Base-by-base conservation (phyloP, 768 basidiomycete species). In the Clavaria fumosa region DNA sequence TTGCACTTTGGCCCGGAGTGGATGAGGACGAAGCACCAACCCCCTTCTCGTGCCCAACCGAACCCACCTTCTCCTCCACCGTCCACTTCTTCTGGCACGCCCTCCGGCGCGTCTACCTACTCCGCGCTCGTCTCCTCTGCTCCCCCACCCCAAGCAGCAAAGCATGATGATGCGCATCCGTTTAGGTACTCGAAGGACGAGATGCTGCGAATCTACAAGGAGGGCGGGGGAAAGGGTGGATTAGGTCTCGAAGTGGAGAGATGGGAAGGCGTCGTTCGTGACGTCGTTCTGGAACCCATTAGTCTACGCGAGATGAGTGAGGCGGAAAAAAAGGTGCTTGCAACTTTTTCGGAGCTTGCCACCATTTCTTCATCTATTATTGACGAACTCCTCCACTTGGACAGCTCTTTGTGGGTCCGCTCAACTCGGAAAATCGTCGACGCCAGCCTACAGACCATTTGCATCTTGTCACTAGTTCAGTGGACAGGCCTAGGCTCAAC, bases 1-100 rank as follows among this genome's bases (percentile, higher is more conserved):
- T 80, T 88, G 74, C 84, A 86, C 56, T 88, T 88, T 65, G 84
- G 82, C 51, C 84, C 84, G 33, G 84, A 88, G 60, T 88, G 84
- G 84, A 86, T 88, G 84, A 75, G 75, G 18, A 88, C 82, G 46
- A 91, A 77, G 39, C 86, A 86, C 42, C 88, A 81, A 79, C 82
- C 86, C 44, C 79, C 67, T 57, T 88, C 86, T 10, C 89, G 84
- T 57, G 89, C 86, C 28, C 86, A 61, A 31, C 79, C 82, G 23
- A 90, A 67, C 31, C 75, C 75, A 44, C 75, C 70, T 48, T 67
- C 75, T 26, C 78, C 75, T 18, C 72, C 73, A 37, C 79, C 78
- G 44, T 86, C 84, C 20, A 70, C 69, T 19, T 46, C 54, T 22
- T 53, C 51, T 40, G 56, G 56, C 38, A 56, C 57, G 37, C 23